These are phyloP conservation scores for Carex littledalei DNA, from an alignment of 176 grass and related monocot species.

Conservation along the genomic window DNA sequence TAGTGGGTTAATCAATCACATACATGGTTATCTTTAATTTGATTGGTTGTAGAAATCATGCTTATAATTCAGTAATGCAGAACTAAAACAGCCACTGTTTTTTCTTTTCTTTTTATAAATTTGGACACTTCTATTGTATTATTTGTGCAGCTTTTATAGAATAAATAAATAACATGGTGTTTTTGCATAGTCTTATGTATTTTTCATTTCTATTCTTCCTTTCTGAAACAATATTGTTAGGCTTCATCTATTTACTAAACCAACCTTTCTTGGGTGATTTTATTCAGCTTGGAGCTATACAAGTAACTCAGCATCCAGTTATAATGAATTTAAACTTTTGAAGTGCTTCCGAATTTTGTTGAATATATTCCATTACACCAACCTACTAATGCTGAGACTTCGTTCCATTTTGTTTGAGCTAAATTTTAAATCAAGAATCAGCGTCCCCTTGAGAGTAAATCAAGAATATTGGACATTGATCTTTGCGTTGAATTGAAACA, in stretches of 20 bases:
- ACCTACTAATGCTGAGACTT: no score
- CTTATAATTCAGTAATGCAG: slow-evolving; percentile 12
- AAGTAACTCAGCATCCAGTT: not conserved
- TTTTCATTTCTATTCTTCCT: not conserved
- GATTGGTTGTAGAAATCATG: slow-evolving; percentile 28
- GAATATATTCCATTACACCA: no score
- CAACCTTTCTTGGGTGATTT: not conserved
- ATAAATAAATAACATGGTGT: not conserved
- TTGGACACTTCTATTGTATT: slow-evolving; percentile 20
- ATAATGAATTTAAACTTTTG: no score
- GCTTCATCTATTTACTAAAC: not conserved
- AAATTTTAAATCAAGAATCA: not conserved
- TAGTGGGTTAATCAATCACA: slow-evolving; percentile 9
- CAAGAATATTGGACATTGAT: not conserved
- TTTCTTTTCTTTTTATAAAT: not conserved
- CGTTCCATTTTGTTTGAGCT: not conserved
- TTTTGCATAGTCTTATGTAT: not conserved
- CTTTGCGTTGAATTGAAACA: not conserved
- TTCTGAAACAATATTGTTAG: not conserved
- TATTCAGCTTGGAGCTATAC: not conserved
- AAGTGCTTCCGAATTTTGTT: no score
- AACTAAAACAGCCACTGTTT: not conserved
- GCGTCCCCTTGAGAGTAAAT: not conserved
- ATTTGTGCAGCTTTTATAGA: slow-evolving; percentile 30
- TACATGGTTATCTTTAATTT: slow-evolving; percentile 4